phyloP scores from a whole-genome alignment of 805 yeast genomes.

The Lipomyces japonicus region DNA sequence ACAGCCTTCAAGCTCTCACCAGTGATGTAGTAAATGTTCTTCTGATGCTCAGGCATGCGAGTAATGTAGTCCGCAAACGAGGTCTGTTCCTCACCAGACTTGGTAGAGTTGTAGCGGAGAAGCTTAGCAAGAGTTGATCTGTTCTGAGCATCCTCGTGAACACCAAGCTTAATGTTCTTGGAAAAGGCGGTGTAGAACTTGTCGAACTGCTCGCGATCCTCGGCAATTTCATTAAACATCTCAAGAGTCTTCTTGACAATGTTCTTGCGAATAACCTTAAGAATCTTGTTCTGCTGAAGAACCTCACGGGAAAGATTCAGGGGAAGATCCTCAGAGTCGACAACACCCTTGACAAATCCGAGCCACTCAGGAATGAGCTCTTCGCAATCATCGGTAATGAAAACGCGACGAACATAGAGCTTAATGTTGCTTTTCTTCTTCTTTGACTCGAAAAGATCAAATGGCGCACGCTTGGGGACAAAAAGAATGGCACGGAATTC shows the following conservation, averaged over 20 bases:
- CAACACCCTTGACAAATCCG: slow-evolving; percentile 96
- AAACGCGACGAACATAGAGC: slow-evolving; percentile 98
- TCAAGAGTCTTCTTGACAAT: slow-evolving; percentile 97
- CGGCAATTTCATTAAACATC: slow-evolving; percentile 98
- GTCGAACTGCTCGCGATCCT: slow-evolving; percentile 97
- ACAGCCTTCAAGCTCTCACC: slow-evolving; percentile 98
- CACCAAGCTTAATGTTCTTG: slow-evolving; percentile 97
- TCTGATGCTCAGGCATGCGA: slow-evolving; percentile 99
- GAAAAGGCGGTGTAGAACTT: slow-evolving; percentile 97
- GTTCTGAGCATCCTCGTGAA: slow-evolving; percentile 98
- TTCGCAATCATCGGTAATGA: slow-evolving; percentile 99
- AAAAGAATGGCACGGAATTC: slow-evolving; percentile 98
- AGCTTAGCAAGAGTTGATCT: slow-evolving; percentile 92
- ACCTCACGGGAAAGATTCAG: slow-evolving; percentile 99
- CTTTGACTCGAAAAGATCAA: slow-evolving; percentile 95
- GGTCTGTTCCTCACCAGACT: slow-evolving; percentile 88
- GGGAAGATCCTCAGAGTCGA: slow-evolving; percentile 99
- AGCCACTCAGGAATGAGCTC: slow-evolving; percentile 99
- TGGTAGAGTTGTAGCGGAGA: slow-evolving; percentile 95
- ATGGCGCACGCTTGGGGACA: slow-evolving; percentile 99
- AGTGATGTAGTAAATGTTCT: slow-evolving; percentile 98
- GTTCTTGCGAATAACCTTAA: slow-evolving; percentile 99
- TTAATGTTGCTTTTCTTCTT: slow-evolving; percentile 99
- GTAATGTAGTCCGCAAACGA: slow-evolving; percentile 96
- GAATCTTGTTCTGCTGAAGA: slow-evolving; percentile 99